phyloP scores from a whole-genome alignment of 257 asterid species.

The Solanum paucissectum region DNA sequence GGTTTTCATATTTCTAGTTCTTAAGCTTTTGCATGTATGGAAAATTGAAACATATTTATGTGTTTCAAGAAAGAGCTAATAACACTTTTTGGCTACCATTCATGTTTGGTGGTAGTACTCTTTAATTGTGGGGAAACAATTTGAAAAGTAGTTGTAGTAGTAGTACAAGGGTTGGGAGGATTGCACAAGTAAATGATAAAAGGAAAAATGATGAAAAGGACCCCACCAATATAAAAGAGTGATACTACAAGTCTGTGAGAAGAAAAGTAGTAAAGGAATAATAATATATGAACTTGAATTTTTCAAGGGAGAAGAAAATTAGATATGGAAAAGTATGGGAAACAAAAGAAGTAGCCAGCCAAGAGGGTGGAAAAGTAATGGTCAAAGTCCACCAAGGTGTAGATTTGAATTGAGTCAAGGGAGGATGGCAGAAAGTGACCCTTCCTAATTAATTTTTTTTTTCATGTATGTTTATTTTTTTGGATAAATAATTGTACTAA shows the following conservation, averaged over 20 bases:
- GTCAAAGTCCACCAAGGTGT: conserved; percentile 2
- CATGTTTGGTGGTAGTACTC: not conserved
- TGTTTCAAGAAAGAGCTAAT: not conserved
- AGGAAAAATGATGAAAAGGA: not conserved
- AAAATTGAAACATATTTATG: not conserved
- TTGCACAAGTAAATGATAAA: not conserved
- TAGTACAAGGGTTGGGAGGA: not conserved
- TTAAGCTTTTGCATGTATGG: not conserved
- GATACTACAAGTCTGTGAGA: not conserved
- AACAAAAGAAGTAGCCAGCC: not conserved
- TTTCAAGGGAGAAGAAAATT: conserved; percentile 1
- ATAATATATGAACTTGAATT: not conserved
- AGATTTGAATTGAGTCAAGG: conserved; percentile 7
- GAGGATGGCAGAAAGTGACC: conserved; percentile 5
- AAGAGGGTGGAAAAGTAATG: conserved; percentile 3
- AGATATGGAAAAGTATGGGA: conserved; percentile 1
- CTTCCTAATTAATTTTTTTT: not conserved
- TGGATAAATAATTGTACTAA: not conserved
- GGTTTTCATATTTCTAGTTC: not conserved
- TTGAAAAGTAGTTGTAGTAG: not conserved
- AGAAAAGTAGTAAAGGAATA: not conserved
- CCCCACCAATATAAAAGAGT: not conserved
- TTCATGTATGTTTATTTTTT: not conserved
- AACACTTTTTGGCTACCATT: not conserved
- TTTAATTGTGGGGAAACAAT: not conserved